phyloP scores from a whole-genome alignment of 139 green algal species.

The Picochlorum sp. region DNA sequence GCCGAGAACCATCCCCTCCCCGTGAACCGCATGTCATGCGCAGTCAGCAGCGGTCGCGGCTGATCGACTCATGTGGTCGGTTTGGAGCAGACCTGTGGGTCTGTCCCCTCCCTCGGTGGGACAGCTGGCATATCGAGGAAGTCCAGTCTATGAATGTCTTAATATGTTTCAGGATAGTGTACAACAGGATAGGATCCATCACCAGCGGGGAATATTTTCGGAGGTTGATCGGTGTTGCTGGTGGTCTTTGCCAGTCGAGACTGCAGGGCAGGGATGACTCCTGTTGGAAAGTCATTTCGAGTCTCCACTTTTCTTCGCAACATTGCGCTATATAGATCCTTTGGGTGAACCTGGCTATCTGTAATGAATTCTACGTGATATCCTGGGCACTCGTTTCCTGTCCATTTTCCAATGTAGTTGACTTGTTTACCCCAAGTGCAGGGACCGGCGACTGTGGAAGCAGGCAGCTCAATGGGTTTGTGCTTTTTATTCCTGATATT shows the following conservation, averaged over 20 bases:
- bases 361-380: background rate
- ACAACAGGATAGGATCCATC: slow-evolving; percentile 2
- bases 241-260: too few species aligned
- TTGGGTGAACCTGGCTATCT: background rate
- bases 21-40: too few species aligned
- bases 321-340: background rate
- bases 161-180: background rate
- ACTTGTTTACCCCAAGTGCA: background rate
- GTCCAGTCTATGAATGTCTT: background rate
- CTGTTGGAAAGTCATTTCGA: too few species aligned
- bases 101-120: too few species aligned
- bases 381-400: background rate
- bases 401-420: background rate
- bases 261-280: too few species aligned
- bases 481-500: slow-evolving; percentile 1
- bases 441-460: background rate
- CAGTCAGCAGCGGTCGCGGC: too few species aligned
- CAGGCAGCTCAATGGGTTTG: background rate
- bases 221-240: background rate
- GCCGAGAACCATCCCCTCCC: too few species aligned
- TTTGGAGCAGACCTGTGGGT: too few species aligned
- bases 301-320: background rate
- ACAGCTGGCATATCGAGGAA: too few species aligned
- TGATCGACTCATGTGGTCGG: too few species aligned
- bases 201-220: background rate